Conservation (phyloP, 495 filamentous ascomycete genomes). For the Acidomyces sp. region DNA sequence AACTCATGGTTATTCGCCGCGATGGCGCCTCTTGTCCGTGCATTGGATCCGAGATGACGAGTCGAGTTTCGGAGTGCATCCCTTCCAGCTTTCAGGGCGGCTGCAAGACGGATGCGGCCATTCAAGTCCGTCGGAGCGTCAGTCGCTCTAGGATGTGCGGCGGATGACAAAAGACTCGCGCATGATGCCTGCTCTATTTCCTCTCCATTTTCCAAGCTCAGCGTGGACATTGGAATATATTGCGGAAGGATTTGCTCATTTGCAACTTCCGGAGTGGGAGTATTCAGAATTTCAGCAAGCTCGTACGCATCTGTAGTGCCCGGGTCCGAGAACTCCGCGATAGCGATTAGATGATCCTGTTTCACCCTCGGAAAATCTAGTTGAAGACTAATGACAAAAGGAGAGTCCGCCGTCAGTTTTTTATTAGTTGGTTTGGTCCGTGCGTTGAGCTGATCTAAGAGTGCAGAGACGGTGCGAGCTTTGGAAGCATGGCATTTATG, state of each 20-base stretch:
- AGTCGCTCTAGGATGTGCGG: no score
- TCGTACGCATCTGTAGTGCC: slow-evolving; percentile 45
- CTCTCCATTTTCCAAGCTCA: no score
- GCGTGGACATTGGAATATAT: no score
- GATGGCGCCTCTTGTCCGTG: no score
- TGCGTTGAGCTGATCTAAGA: slow-evolving; percentile 30
- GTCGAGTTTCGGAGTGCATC: no score
- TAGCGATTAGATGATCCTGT: slow-evolving; percentile 32
- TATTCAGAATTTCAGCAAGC: slow-evolving; percentile 42
- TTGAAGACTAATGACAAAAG: slow-evolving; percentile 37
- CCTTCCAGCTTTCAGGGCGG: no score
- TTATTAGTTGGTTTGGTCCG: slow-evolving; percentile 24
- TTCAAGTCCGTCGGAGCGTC: no score
- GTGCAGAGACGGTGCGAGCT: slow-evolving; percentile 39
- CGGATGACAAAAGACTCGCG: no score
- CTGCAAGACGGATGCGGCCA: no score
- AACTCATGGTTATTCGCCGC: no score
- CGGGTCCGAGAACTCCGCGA: slow-evolving; percentile 43
- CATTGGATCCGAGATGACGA: no score
- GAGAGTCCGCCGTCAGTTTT: slow-evolving; percentile 19
- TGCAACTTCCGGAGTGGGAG: slow-evolving; percentile 17
- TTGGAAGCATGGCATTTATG: slow-evolving; percentile 48
- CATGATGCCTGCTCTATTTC: no score
- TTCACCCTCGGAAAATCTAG: slow-evolving; percentile 40
- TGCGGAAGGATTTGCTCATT: slow-evolving; percentile 27